phyloP scores from a whole-genome alignment of 305 asterid genomes.

The Fraxinus albicans region DNA sequence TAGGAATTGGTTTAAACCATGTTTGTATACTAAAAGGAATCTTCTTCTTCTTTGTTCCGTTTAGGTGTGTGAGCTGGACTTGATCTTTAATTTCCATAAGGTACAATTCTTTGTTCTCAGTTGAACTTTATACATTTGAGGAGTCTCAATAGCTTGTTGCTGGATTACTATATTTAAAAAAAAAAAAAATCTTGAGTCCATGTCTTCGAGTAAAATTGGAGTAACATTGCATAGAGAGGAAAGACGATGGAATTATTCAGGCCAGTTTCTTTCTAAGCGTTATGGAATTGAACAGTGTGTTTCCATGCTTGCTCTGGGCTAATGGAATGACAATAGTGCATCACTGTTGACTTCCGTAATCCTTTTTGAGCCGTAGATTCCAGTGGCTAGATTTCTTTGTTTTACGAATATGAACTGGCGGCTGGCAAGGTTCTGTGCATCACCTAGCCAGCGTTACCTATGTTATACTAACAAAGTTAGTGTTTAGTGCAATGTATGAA shows the following conservation, averaged over 20 bases:
- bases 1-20: not conserved
- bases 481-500: too few species aligned
- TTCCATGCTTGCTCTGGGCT: not conserved
- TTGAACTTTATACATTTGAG: conserved; percentile 6
- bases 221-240: not conserved
- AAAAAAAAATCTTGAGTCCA: not conserved
- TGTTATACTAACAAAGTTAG: not conserved
- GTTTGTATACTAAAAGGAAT: conserved; percentile 17
- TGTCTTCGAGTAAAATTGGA: conserved; percentile 3
- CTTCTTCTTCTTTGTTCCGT: conserved; percentile 21
- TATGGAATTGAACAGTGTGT: not conserved
- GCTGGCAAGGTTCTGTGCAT: not conserved
- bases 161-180: not conserved
- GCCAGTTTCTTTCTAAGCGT: conserved; percentile 1
- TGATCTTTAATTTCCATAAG: conserved; percentile 93
- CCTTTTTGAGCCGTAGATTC: not conserved
- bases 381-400: not conserved
- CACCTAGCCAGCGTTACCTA: not conserved
- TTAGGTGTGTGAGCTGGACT: conserved; percentile 92
- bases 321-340: not conserved
- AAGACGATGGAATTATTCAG: not conserved
- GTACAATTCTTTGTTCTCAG: conserved; percentile 35
- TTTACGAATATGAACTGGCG: not conserved
- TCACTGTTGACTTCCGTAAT: not conserved
- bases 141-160: not conserved